A percentile compares a stretch with the other conserved stretches of the same genome.
Evolutionary conservation across 345 rosid species (phyloP).

Genomic region (Arabis hirsuta): DNA sequence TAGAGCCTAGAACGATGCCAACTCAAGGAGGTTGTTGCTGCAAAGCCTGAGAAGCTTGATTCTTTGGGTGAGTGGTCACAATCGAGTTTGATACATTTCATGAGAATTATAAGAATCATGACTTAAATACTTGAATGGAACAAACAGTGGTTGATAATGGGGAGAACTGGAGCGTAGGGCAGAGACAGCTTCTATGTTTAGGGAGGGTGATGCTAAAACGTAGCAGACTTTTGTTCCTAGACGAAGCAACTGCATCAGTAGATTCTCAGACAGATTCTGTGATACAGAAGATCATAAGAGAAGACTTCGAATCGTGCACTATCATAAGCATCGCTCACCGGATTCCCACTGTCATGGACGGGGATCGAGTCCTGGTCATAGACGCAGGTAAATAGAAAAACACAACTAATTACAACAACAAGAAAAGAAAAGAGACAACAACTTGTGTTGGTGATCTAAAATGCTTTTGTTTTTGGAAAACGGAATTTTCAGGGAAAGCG

Average conservation of each 20-base stretch:
- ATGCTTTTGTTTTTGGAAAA: not conserved
- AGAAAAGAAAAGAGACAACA: not conserved
- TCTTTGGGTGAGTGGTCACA: slow-evolving; percentile 56
- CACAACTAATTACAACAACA: no score
- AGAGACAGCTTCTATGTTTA: slow-evolving; percentile 88
- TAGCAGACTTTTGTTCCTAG: slow-evolving; percentile 80
- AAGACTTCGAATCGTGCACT: slow-evolving; percentile 81
- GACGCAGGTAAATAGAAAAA: slow-evolving; percentile 61
- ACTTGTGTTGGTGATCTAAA: not conserved
- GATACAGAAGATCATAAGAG: slow-evolving; percentile 86
- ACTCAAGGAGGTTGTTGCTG: slow-evolving; percentile 71
- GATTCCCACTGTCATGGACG: slow-evolving; percentile 97
- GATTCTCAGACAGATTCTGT: slow-evolving; percentile 92
- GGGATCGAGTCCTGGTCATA: slow-evolving; percentile 82
- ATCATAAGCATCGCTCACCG: slow-evolving; percentile 97
- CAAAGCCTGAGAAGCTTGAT: slow-evolving; percentile 83
- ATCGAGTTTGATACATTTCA: not conserved
- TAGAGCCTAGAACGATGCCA: slow-evolving; percentile 94
- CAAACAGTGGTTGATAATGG: slow-evolving; percentile 88
- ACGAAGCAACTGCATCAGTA: slow-evolving; percentile 96
- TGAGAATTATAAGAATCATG: not conserved
- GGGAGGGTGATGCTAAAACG: slow-evolving; percentile 91
- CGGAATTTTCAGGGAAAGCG: slow-evolving; percentile 57
- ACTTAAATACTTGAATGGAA: slow-evolving; percentile 16
- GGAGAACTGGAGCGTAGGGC: slow-evolving; percentile 99